Evolutionary conservation across 495 filamentous ascomycete genomes (phyloP).

Genomic region (Aspergillus taichungensis): DNA sequence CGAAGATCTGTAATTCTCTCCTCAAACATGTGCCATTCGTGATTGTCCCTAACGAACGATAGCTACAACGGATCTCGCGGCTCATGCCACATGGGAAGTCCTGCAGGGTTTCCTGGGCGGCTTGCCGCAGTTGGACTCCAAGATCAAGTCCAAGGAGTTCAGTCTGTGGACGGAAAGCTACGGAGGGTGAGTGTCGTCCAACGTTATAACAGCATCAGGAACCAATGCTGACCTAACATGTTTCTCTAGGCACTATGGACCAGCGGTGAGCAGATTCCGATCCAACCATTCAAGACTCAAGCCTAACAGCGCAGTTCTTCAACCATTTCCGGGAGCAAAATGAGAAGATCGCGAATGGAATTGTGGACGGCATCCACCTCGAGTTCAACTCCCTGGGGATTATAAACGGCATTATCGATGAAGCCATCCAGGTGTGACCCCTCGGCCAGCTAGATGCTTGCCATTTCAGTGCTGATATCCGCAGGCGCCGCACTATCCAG

Average conservation of each 20-base stretch:
- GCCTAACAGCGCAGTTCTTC: constrained; percentile 25
- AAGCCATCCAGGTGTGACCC: constrained; percentile 43
- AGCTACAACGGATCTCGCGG: constrained; percentile 48
- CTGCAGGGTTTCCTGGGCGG: constrained; percentile 47
- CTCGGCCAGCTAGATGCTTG: no score
- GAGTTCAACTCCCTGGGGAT: constrained; percentile 40
- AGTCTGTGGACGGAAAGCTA: constrained; percentile 48
- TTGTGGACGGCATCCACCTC: constrained; percentile 26
- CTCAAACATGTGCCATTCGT: no score
- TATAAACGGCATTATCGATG: constrained; percentile 72
- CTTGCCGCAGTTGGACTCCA: constrained; percentile 38
- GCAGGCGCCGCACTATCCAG: constrained; percentile 50
- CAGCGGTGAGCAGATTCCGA: constrained; percentile 31
- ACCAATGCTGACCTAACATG: constrained; percentile 6
- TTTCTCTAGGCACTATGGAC: constrained; percentile 35
- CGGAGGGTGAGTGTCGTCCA: constrained; percentile 45
- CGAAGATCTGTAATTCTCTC: constrained; percentile 31
- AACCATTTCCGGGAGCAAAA: constrained; percentile 59
- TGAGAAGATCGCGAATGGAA: constrained; percentile 37
- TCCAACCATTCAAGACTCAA: constrained; percentile 13
- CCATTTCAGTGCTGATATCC: not conserved
- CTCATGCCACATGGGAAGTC: constrained; percentile 48
- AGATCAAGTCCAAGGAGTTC: constrained; percentile 45
- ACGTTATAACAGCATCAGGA: constrained; percentile 5
- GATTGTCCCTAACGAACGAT: not conserved